These are phyloP conservation scores for Aschersonia sp. DNA, from an alignment of 2,329 filamentous ascomycete genomes.

Conservation along the genomic window DNA sequence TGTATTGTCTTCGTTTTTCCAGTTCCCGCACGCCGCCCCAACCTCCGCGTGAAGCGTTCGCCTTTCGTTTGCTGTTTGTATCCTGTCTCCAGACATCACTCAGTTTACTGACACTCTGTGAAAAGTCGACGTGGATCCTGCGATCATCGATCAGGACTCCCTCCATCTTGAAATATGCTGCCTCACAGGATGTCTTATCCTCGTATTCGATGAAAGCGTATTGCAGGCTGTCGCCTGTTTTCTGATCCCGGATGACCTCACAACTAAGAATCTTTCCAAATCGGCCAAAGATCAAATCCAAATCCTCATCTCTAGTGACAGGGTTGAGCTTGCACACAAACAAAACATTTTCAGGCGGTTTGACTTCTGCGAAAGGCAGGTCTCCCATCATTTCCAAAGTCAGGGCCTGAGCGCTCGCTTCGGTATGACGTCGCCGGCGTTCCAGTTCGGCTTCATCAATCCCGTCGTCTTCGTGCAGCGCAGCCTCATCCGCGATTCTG, in stretches of 20 bases:
- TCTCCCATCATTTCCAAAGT: slow-evolving; percentile 98
- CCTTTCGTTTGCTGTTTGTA: slow-evolving; percentile 65
- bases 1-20: slow-evolving; percentile 84
- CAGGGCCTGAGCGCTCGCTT: slow-evolving; percentile 84
- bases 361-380: slow-evolving; percentile 91
- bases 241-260: slow-evolving; percentile 88
- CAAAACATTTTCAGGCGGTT: slow-evolving; percentile 89
- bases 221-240: slow-evolving; percentile 87
- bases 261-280: slow-evolving; percentile 93
- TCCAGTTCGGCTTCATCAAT: slow-evolving; percentile 69
- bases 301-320: slow-evolving; percentile 85
- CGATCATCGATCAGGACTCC: slow-evolving; percentile 93
- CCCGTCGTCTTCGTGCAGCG: slow-evolving; percentile 56
- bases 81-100: slow-evolving; percentile 80
- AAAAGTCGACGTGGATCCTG: slow-evolving; percentile 96
- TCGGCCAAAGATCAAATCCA: slow-evolving; percentile 91
- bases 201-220: slow-evolving; percentile 98
- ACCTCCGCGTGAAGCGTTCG: slow-evolving; percentile 48
- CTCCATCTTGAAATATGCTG: slow-evolving; percentile 98
- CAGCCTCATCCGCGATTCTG: slow-evolving; percentile 79
- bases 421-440: slow-evolving; percentile 67
- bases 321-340: slow-evolving; percentile 99
- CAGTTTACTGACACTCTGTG: slow-evolving; percentile 79
- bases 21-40: slow-evolving; percentile 83
- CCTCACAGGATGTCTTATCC: slow-evolving; percentile 82